Evolutionary conservation across 2,329 filamentous ascomycete genomes (phyloP).

Genomic region (Exophiala oligosperma): DNA sequence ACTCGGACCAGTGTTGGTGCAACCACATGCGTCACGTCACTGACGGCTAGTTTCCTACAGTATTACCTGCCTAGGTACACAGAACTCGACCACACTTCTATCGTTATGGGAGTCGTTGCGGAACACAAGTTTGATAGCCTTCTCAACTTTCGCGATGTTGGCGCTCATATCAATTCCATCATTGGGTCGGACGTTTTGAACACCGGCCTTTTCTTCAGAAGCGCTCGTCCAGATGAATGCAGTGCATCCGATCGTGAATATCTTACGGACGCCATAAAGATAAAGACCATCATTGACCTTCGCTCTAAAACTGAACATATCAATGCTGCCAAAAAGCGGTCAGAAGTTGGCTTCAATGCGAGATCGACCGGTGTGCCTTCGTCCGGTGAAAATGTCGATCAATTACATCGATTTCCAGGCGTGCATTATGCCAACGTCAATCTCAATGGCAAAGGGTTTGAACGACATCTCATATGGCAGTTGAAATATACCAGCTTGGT

Average conservation of each 20-base stretch:
- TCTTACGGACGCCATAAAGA: conserved; percentile 60
- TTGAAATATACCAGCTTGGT: conserved; percentile 62
- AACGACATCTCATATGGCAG: conserved; percentile 65
- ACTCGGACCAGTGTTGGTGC: background rate
- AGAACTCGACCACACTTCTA: background rate
- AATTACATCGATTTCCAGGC: conserved; percentile 63
- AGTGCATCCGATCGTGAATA: conserved; percentile 62
- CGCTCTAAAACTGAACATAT: conserved; percentile 77
- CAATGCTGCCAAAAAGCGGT: conserved; percentile 64
- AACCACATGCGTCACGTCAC: background rate
- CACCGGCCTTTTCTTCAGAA: conserved; percentile 67
- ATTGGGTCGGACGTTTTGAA: conserved; percentile 46
- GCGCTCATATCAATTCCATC: conserved; percentile 50
- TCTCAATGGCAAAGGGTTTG: conserved; percentile 72
- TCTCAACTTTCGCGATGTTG: conserved; percentile 77
- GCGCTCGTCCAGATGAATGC: conserved; percentile 71
- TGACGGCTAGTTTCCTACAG: background rate
- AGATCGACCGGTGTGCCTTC: conserved; percentile 45
- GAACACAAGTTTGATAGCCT: conserved; percentile 54
- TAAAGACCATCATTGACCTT: conserved; percentile 76
- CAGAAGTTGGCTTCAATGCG: conserved; percentile 39
- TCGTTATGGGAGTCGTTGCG: background rate
- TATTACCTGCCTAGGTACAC: background rate
- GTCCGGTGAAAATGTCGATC: conserved; percentile 53
- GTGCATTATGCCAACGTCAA: conserved; percentile 67